Base-by-base conservation (phyloP, 306 rosid genomes). In the Citrullus amarus region DNA sequence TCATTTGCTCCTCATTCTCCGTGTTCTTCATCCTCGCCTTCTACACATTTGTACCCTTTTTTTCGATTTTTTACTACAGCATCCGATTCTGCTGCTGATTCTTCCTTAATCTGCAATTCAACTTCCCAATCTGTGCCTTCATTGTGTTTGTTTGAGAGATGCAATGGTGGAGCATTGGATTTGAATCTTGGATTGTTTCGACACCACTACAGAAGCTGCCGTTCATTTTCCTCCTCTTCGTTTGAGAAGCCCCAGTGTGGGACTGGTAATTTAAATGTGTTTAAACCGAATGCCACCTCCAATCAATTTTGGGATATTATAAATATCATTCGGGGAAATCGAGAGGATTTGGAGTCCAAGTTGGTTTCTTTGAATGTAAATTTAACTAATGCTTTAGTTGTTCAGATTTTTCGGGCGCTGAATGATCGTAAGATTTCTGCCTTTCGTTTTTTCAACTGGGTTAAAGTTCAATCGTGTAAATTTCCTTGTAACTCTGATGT, bases 391-490 rank as follows among this genome's bases (percentile, higher is more conserved):
- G 43, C 78, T 38, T 83, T 78, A 8, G 39, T 82, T 77, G 53
- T 59, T 55, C 67, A 80, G 62, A 74, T 91, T 77, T 86, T 93
- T 62, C 59, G 74, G 72, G 73, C 28, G 30, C 79, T 91, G 75
- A 86, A 84, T 55, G 1, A n/a, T 6, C 78, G 79, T 53, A 89
- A 80, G 57, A 85, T 88, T 16, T 82, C 92, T 14, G 93, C 89
- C 4, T 81, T 86, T 82, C 51, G 84, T 76, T 87, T 91, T 67
- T 90, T 84, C 79, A 79, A 88, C 66, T 93, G 91, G 97, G 83
- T 90, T 70, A 81, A 44, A 53, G 75, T 1, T 71, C 84, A 88
- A 39, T 78, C 75, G 55, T 76, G 84, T 51, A 72, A 57, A 17
- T 28, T 85, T 81, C 74, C 85, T 71, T 39, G 80, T 71, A 82